Base-by-base conservation (phyloP, 306 rosid species). In the Malus sieversii region DNA sequence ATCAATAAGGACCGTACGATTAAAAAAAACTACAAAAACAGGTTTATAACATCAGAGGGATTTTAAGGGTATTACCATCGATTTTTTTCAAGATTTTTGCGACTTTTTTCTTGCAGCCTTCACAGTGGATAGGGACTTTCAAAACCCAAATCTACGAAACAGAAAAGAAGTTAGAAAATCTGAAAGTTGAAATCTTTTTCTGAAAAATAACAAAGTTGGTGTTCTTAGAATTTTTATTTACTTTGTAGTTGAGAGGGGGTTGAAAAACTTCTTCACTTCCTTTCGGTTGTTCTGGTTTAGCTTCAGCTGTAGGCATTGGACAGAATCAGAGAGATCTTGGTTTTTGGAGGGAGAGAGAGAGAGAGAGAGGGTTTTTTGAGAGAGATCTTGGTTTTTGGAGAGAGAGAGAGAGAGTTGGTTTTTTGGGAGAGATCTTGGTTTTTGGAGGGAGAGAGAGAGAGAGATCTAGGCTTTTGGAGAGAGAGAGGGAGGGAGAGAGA, bases 61-160 rank as follows among this genome's bases (percentile, higher is more conserved):
- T 25, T 27, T 27, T 8, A 62, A 30, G 66, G n/a, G 71, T 38
- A 7, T 38, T 81, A 91, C 97, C 98, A 8, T 93, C 93, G 20
- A 93, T 87, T 23, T 73, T 85, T 29, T 77, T 90, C 9, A 94
- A 85, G 48, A 81, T 45, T 81, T 82, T 88, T 12, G 79, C 84
- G 2, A 90, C 94, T 77, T 88, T 90, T 67, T 86, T 86, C 78
- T 81, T 84, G 91, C 98, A 94, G 32, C 84, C 98, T 78, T 78
- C 90, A 23, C 98, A 94, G 82, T 94, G 96, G 71, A 91, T 81
- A 59, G 91, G 85, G 71, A 91, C 94, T 78, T 66, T 88, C 80
- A 94, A 75, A 30, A 75, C 81, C 75, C 84, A 87, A 38, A 81
- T 80, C 96, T 88, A 84, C 32, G 59, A 38, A 72, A 70, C 45